Evolutionary conservation across 1,284 basidiomycete species (phyloP).

Genomic region (Farysia itapuensis): DNA sequence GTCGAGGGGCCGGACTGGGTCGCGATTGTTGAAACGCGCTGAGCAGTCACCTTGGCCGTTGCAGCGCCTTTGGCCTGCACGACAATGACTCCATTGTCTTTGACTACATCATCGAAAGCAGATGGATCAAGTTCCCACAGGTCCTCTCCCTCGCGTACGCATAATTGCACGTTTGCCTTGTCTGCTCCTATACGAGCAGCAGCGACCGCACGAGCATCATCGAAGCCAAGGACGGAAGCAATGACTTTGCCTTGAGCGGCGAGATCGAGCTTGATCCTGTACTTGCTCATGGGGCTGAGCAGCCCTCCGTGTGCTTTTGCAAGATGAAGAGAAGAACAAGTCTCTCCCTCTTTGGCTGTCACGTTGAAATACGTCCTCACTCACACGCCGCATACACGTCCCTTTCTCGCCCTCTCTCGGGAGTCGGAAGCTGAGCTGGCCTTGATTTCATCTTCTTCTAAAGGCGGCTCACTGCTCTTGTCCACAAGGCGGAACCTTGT

Average conservation of each 20-base stretch:
- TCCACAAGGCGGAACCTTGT: too few relatives aligned
- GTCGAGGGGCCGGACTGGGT: neutral
- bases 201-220: constrained; percentile 21
- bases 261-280: constrained; percentile 32
- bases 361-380: too few relatives aligned
- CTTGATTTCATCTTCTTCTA: too few relatives aligned
- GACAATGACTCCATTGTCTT: constrained; percentile 22
- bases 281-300: too few relatives aligned
- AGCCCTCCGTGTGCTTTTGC: too few relatives aligned
- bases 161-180: constrained; percentile 11
- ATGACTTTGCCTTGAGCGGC: constrained; percentile 30
- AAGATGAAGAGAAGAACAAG: too few relatives aligned
- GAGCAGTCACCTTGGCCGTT: neutral
- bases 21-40: neutral
- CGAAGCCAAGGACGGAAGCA: constrained; percentile 17
- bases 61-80: constrained; percentile 4
- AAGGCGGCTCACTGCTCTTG: too few relatives aligned
- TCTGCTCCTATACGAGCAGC: constrained; percentile 13
- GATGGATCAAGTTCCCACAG: constrained; percentile 32
- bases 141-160: constrained; percentile 21
- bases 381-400: too few relatives aligned
- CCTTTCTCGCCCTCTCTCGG: too few relatives aligned
- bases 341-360: too few relatives aligned
- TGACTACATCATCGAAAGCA: constrained; percentile 27
- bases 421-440: too few relatives aligned